A percentile compares a stretch with the other conserved stretches of the same genome.
Evolutionary conservation across 352 stramenopile species (phyloP).

Genomic region (Phytophthora palmivora): DNA sequence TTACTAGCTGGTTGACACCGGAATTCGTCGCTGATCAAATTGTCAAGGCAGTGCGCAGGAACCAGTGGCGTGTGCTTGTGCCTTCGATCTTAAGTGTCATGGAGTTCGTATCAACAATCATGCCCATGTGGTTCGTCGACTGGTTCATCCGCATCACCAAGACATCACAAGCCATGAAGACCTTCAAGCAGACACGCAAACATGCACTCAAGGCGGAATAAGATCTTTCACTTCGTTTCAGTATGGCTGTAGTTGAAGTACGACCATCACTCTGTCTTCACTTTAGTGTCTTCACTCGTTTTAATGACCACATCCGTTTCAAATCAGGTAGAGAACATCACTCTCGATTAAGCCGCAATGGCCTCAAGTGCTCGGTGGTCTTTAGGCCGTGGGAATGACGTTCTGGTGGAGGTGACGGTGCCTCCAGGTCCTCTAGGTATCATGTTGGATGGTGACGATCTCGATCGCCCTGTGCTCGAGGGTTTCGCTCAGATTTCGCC

Average conservation of each 20-base stretch:
- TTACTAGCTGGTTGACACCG: constrained; percentile 51
- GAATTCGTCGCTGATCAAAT: constrained; percentile 54
- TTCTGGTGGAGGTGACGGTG: constrained; percentile 55
- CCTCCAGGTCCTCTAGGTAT: constrained; percentile 63
- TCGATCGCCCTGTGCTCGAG: constrained; percentile 55
- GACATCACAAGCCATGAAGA: constrained; percentile 50
- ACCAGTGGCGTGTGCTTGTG: constrained; percentile 53
- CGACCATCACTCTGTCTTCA: neutral
- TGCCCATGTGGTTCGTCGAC: constrained; percentile 51
- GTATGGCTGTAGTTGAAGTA: constrained; percentile 1
- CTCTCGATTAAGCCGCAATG: constrained; percentile 6
- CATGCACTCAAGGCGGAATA: constrained; percentile 50
- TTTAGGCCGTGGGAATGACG: neutral
- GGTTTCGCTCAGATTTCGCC: constrained; percentile 50
- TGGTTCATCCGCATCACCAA: constrained; percentile 47
- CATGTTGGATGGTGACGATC: constrained; percentile 56
- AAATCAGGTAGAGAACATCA: constrained; percentile 8
- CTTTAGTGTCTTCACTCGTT: constrained; percentile 1
- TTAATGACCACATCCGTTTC: neutral
- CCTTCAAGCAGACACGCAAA: constrained; percentile 58
- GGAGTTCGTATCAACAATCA: constrained; percentile 41
- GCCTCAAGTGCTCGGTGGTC: constrained; percentile 27
- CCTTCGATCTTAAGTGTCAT: constrained; percentile 39
- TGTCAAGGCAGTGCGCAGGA: constrained; percentile 54
- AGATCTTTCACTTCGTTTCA: too few relatives aligned